Evolutionary conservation across 371 early-diverging fungal species (phyloP).

Genomic region (Pancytospora epiphaga): DNA sequence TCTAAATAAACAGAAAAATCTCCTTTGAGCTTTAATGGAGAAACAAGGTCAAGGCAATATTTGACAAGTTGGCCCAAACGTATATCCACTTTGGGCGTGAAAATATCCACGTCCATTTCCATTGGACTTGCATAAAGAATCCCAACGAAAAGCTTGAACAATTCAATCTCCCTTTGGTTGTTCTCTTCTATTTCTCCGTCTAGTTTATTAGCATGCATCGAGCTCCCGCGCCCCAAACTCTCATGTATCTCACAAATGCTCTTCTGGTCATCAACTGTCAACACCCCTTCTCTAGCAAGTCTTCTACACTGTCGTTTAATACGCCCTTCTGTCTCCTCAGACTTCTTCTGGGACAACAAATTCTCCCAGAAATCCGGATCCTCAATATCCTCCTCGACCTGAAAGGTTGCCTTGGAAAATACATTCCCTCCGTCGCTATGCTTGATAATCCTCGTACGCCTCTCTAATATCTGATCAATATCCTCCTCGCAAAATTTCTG

Average conservation of each 20-base stretch:
- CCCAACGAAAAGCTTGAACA: slow-evolving; percentile 9
- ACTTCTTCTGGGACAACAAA: slow-evolving; percentile 64
- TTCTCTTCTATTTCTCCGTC: too few species aligned
- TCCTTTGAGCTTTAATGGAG: slow-evolving; percentile 10
- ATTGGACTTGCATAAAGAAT: background rate
- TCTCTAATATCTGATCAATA: slow-evolving; percentile 80
- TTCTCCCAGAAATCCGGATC: slow-evolving; percentile 95
- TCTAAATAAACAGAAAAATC: slow-evolving; percentile 38
- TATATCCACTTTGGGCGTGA: background rate
- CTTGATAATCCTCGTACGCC: slow-evolving; percentile 73
- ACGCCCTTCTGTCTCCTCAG: slow-evolving; percentile 55
- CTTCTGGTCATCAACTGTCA: background rate
- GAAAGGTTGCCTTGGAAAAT: slow-evolving; percentile 83
- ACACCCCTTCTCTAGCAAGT: slow-evolving; percentile 53
- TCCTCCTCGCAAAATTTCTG: slow-evolving; percentile 79
- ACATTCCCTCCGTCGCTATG: slow-evolving; percentile 67
- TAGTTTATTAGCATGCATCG: too few species aligned
- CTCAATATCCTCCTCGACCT: slow-evolving; percentile 69
- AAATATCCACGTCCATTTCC: background rate
- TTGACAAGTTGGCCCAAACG: slow-evolving; percentile 21
- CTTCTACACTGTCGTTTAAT: slow-evolving; percentile 55
- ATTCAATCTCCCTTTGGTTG: background rate
- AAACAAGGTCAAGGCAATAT: slow-evolving; percentile 37
- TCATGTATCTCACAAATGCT: background rate
- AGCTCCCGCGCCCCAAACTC: too few species aligned